These are phyloP conservation scores for Penicillium turbatum DNA, from an alignment of 495 filamentous ascomycete species.

Conservation along the genomic window DNA sequence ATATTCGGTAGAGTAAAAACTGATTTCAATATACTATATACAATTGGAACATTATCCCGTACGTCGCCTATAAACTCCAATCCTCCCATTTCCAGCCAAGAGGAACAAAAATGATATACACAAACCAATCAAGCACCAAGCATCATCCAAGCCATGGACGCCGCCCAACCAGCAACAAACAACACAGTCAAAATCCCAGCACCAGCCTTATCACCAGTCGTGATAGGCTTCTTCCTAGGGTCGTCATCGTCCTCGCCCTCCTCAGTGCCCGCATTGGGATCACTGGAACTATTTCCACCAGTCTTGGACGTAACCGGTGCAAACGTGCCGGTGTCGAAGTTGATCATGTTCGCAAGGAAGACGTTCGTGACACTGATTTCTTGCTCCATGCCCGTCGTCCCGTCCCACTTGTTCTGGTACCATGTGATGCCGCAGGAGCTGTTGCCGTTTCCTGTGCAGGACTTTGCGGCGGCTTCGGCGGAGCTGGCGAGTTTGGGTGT, in stretches of 20 bases:
- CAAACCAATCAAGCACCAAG: background rate
- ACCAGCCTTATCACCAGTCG: constrained; percentile 53
- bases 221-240: constrained; percentile 33
- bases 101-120: background rate
- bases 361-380: constrained; percentile 52
- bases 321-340: constrained; percentile 17
- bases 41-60: background rate
- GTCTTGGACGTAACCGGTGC: constrained; percentile 22
- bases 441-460: constrained; percentile 59
- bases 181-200: constrained; percentile 61
- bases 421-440: constrained; percentile 70
- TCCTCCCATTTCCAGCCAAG: background rate
- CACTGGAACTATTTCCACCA: constrained; percentile 21
- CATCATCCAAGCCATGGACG: constrained; percentile 21
- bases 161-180: constrained; percentile 36
- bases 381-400: constrained; percentile 52
- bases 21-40: background rate
- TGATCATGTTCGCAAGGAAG: constrained; percentile 32
- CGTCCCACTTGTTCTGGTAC: constrained; percentile 60
- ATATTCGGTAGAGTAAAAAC: background rate
- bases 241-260: constrained; percentile 8
- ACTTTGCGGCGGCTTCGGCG: constrained; percentile 60
- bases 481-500: constrained; percentile 59
- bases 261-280: constrained; percentile 30
- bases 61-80: background rate